Base-by-base conservation (phyloP, 1,284 basidiomycete genomes). In the Melanopsichium pennsylvanicum region DNA sequence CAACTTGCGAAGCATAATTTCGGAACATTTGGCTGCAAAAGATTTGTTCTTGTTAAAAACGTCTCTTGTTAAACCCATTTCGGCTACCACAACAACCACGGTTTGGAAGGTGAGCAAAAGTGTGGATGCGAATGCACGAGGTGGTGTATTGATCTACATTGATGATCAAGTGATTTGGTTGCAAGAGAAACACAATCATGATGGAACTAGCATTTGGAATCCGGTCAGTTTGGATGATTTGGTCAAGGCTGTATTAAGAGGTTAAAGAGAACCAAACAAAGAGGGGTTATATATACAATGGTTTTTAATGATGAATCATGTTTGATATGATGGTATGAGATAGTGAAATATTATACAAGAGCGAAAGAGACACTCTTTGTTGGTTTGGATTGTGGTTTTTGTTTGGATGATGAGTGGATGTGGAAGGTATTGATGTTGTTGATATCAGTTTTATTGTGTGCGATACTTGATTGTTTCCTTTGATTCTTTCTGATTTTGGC, bases 1-100 rank as follows among this genome's bases (percentile, higher is more conserved):
- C 70, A 93, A 92, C 0, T 97, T 98, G 87, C 86, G 89, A 4
- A 85, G 88, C 7, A n/a, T n/a, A n/a, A n/a, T 29, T 13, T 29
- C 27, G 79, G 93, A 97, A 26, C 88, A 85, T 71, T 89, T 90
- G 3, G 87, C 91, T 1, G 83, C 87, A 19, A 88, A 90, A 79
- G 93, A 98, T 82, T 82, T 98, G 67, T 82, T 98, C 48, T 90
- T 98, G 80, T 85, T 97, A 38, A 91, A 93, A 2, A 88, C 89
- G 4, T 92, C 92, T 4, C 86, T 87, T 45, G 89, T 88, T 12
- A 90, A 97, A 67, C 88, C 89, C 67, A 84, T 83, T 36, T 92
- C 91, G 10, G 87, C 93, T 41, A 90, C 93, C 86, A 90, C 58
- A 2, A 61, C 97, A 35, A 94, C 90, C 84, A 87, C 89, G 40